phyloP scores from a whole-genome alignment of 306 rosid genomes.

The Psophocarpus tetragonolobus region DNA sequence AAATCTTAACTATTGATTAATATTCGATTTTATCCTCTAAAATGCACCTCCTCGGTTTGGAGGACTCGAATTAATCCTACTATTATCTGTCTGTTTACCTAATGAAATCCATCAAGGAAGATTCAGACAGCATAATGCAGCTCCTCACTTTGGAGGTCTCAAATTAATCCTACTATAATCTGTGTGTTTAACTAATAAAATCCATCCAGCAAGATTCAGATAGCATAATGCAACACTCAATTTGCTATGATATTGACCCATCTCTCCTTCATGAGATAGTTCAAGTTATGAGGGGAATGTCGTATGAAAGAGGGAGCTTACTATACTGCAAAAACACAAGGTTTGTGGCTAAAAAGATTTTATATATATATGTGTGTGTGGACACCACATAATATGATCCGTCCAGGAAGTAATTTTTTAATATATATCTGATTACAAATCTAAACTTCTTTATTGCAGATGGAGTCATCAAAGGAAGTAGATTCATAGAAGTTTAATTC shows the following conservation, averaged over 20 bases:
- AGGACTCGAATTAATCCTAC: too few relatives aligned
- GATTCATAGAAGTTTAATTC: slow-evolving; percentile 54
- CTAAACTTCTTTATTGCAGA: slow-evolving; percentile 48
- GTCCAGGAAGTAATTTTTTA: slow-evolving; percentile 37
- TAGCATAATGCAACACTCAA: slow-evolving; percentile 80
- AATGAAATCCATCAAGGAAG: too few relatives aligned
- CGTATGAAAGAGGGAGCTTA: not conserved
- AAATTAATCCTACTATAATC: slow-evolving; percentile 47
- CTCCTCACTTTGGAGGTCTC: too few relatives aligned
- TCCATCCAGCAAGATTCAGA: slow-evolving; percentile 59
- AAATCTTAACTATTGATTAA: too few relatives aligned
- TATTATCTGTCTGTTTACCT: too few relatives aligned
- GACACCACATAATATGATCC: slow-evolving; percentile 41
- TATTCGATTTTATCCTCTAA: too few relatives aligned
- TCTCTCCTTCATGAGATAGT: slow-evolving; percentile 83
- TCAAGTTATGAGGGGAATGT: not conserved
- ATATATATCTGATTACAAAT: slow-evolving; percentile 40
- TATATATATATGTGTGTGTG: slow-evolving; percentile 53
- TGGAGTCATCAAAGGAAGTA: slow-evolving; percentile 57
- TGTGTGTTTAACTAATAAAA: slow-evolving; percentile 53
- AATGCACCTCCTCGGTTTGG: too few relatives aligned
- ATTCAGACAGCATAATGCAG: too few relatives aligned
- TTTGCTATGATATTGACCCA: slow-evolving; percentile 78
- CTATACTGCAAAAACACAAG: slow-evolving; percentile 78
- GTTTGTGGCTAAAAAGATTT: slow-evolving; percentile 62